Percentiles rank a stretch among this genome's conserved stretches.
Evolutionary conservation across 495 filamentous ascomycete species (phyloP).

Genomic region (Parathielavia appendiculata): DNA sequence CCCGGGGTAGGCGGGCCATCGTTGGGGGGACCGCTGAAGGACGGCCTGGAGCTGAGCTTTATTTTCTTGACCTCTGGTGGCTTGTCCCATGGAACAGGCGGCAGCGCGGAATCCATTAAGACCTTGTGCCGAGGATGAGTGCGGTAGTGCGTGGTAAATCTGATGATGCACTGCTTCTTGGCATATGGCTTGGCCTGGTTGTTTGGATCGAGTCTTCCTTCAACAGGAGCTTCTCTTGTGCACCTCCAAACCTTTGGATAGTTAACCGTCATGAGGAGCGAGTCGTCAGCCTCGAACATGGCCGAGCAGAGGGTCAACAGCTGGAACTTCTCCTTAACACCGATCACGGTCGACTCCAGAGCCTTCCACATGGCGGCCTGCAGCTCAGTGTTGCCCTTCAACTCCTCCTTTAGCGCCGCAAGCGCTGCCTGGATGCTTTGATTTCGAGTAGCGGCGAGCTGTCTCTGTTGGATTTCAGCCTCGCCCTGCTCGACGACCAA

Average conservation of each 20-base stretch:
- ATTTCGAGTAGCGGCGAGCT: slow-evolving; percentile 64
- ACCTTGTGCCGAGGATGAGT: slow-evolving; percentile 29
- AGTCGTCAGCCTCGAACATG: slow-evolving; percentile 63
- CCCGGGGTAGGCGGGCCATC: slow-evolving; percentile 21
- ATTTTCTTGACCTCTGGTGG: slow-evolving; percentile 31
- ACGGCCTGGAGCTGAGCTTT: slow-evolving; percentile 27
- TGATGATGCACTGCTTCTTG: slow-evolving; percentile 29
- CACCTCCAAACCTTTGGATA: slow-evolving; percentile 69
- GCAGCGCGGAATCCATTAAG: slow-evolving; percentile 17
- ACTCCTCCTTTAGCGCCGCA: slow-evolving; percentile 64
- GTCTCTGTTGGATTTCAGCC: slow-evolving; percentile 56
- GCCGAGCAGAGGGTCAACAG: slow-evolving; percentile 70
- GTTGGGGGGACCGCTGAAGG: slow-evolving; percentile 22
- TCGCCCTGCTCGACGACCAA: slow-evolving; percentile 73
- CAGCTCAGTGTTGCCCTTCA: slow-evolving; percentile 56
- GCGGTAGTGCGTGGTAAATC: slow-evolving; percentile 33
- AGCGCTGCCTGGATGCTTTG: slow-evolving; percentile 73
- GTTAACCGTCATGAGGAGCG: slow-evolving; percentile 57
- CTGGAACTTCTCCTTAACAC: slow-evolving; percentile 66
- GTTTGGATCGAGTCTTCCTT: not conserved
- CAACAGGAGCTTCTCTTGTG: slow-evolving; percentile 38
- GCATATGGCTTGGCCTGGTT: not conserved
- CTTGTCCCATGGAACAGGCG: slow-evolving; percentile 27
- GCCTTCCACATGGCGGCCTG: slow-evolving; percentile 74
- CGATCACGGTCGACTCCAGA: slow-evolving; percentile 60